phyloP scores from a whole-genome alignment of 2,329 filamentous ascomycete species.

The Nothopassalora personata region DNA sequence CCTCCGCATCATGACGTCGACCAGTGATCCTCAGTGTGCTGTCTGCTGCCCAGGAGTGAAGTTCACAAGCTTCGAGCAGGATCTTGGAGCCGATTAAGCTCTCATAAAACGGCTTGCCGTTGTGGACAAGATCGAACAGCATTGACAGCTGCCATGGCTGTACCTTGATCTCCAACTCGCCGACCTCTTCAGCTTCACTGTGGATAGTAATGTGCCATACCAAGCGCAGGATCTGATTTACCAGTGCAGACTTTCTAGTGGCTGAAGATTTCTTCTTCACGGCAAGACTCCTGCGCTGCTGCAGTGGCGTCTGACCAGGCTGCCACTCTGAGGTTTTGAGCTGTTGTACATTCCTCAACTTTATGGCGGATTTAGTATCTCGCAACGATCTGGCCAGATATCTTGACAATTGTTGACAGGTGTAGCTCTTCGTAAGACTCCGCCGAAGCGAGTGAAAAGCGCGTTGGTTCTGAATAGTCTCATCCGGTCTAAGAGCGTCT shows the following conservation, averaged over 20 bases:
- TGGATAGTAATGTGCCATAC: constrained; percentile 24
- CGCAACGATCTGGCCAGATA: constrained; percentile 17
- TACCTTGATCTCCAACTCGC: constrained; percentile 27
- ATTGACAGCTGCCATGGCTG: constrained; percentile 26
- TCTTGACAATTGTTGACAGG: constrained; percentile 19
- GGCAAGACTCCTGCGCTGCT: constrained; percentile 12
- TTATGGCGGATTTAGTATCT: not conserved
- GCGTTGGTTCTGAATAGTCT: constrained; percentile 19
- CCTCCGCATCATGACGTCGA: constrained; percentile 26
- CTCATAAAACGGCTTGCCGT: constrained; percentile 13
- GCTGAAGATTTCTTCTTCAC: constrained; percentile 6
- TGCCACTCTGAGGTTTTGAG: constrained; percentile 19
- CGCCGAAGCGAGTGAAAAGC: constrained; percentile 18
- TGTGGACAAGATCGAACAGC: constrained; percentile 22
- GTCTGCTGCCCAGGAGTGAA: constrained; percentile 21
- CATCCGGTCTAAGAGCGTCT: constrained; percentile 22
- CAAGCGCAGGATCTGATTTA: constrained; percentile 25
- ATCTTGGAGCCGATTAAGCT: constrained; percentile 19
- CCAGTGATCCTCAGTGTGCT: constrained; percentile 29
- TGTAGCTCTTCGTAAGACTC: constrained; percentile 23
- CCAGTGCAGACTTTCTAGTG: constrained; percentile 12
- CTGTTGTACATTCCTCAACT: constrained; percentile 1
- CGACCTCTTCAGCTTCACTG: constrained; percentile 23
- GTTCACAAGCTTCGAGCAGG: constrained; percentile 17
- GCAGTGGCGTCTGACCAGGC: constrained; percentile 22